Percentiles rank a stretch among this genome's conserved stretches.
Evolutionary conservation across 73 alveolate genomes (phyloP).

Genomic region (Paraurostyla sp.): DNA sequence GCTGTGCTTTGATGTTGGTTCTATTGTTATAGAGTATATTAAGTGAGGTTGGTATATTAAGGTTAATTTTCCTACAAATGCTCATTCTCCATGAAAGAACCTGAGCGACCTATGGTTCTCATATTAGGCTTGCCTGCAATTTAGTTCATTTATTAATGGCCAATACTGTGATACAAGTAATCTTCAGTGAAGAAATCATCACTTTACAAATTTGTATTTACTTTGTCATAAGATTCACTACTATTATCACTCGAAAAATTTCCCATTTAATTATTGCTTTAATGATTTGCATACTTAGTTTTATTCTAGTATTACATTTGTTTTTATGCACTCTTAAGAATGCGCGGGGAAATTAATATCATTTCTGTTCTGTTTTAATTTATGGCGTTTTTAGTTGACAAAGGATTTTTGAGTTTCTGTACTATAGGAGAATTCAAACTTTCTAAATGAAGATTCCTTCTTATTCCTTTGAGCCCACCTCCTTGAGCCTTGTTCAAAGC

Average conservation of each 20-base stretch:
- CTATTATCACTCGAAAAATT: background rate
- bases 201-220: background rate
- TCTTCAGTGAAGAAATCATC: background rate
- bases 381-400: slow-evolving; percentile 24
- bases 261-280: too few species aligned
- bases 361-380: background rate
- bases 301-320: background rate
- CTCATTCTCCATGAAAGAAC: slow-evolving; percentile 39
- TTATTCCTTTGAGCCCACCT: background rate
- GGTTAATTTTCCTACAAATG: background rate
- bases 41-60: background rate
- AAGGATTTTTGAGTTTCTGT: background rate
- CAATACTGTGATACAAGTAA: background rate
- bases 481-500: background rate
- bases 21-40: too few species aligned
- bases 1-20: slow-evolving; percentile 20
- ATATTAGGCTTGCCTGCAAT: background rate
- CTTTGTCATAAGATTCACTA: background rate
- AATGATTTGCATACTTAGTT: background rate
- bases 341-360: slow-evolving; percentile 10
- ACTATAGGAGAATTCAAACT: slow-evolving; percentile 3
- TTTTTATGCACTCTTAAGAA: slow-evolving; percentile 20
- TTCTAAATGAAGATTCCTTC: background rate
- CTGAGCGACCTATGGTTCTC: slow-evolving; percentile 44
- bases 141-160: background rate